Conservation (phyloP, 1,284 basidiomycete genomes). For the Trichosporon coremiiforme region DNA sequence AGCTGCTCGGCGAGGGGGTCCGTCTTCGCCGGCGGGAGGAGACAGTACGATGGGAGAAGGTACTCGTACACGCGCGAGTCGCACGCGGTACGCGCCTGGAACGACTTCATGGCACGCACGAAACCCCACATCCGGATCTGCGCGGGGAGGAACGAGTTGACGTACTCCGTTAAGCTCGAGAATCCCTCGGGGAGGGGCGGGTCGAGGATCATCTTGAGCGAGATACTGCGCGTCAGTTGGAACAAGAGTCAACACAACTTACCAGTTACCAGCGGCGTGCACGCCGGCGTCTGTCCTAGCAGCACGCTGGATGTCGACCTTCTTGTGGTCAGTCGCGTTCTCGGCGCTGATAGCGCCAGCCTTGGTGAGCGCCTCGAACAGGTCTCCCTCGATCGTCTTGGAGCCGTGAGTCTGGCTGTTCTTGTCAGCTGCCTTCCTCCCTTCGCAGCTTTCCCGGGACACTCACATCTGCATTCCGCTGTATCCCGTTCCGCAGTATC, state of each 20-base stretch:
- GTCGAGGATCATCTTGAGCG: slow-evolving; percentile 81
- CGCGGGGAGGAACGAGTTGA: slow-evolving; percentile 84
- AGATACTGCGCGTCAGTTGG: slow-evolving; percentile 58
- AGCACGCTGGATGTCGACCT: slow-evolving; percentile 82
- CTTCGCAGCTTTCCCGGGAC: neutral
- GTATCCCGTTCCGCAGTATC: slow-evolving; percentile 64
- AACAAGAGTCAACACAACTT: slow-evolving; percentile 27
- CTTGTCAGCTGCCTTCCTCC: neutral
- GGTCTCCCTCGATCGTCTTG: slow-evolving; percentile 84
- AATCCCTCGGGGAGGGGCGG: slow-evolving; percentile 69
- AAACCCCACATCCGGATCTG: slow-evolving; percentile 93
- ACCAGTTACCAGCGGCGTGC: slow-evolving; percentile 87
- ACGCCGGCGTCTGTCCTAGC: slow-evolving; percentile 97
- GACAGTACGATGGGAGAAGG: slow-evolving; percentile 90
- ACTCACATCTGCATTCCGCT: slow-evolving; percentile 96
- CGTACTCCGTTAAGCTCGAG: slow-evolving; percentile 64
- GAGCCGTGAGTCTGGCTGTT: slow-evolving; percentile 56
- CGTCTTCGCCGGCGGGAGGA: slow-evolving; percentile 84
- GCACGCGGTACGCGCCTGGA: slow-evolving; percentile 85
- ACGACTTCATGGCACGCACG: slow-evolving; percentile 84
- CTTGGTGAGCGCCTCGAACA: slow-evolving; percentile 85
- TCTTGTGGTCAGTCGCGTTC: slow-evolving; percentile 87
- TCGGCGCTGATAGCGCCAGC: slow-evolving; percentile 89
- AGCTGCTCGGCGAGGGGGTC: slow-evolving; percentile 65
- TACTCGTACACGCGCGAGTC: slow-evolving; percentile 97